Conservation (phyloP, 768 basidiomycete species). For the Leucocoprinus sp. region DNA sequence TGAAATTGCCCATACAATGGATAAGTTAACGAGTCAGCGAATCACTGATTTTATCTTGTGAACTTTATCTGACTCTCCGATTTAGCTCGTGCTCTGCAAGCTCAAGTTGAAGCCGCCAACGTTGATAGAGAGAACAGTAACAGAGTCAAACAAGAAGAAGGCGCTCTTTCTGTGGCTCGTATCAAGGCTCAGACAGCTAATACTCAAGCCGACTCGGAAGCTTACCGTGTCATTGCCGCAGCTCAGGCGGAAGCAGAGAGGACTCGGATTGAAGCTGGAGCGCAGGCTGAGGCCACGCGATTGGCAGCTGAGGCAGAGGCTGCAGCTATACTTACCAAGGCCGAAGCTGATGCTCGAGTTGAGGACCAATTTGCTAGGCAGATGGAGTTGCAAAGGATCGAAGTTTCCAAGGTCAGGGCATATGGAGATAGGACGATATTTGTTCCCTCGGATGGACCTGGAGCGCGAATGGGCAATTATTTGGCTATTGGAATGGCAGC, state of each 20-base stretch:
- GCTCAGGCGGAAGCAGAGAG: constrained; percentile 65
- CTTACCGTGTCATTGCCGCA: constrained; percentile 64
- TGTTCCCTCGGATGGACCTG: constrained; percentile 55
- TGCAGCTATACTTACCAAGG: constrained; percentile 55
- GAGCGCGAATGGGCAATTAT: constrained; percentile 48
- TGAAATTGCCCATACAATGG: constrained; percentile 80
- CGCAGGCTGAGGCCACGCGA: constrained; percentile 71
- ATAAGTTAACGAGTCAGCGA: constrained; percentile 54
- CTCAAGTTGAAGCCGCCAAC: constrained; percentile 84
- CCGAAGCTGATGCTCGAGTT: constrained; percentile 53
- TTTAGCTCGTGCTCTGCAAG: constrained; percentile 67
- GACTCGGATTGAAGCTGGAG: constrained; percentile 70
- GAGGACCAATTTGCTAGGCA: constrained; percentile 63
- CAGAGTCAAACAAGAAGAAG: constrained; percentile 81
- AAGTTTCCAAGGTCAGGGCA: constrained; percentile 53
- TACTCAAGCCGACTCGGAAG: constrained; percentile 67
- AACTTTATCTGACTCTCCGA: constrained; percentile 9
- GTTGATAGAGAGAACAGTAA: constrained; percentile 85
- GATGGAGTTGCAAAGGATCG: constrained; percentile 64
- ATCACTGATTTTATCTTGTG: background rate
- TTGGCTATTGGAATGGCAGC: constrained; percentile 69
- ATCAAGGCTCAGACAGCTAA: constrained; percentile 63
- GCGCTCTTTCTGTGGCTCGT: constrained; percentile 64
- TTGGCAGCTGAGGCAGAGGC: constrained; percentile 71
- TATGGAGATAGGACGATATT: constrained; percentile 67